phyloP scores from a whole-genome alignment of 495 filamentous ascomycete species.

The Xylaria telfairii region DNA sequence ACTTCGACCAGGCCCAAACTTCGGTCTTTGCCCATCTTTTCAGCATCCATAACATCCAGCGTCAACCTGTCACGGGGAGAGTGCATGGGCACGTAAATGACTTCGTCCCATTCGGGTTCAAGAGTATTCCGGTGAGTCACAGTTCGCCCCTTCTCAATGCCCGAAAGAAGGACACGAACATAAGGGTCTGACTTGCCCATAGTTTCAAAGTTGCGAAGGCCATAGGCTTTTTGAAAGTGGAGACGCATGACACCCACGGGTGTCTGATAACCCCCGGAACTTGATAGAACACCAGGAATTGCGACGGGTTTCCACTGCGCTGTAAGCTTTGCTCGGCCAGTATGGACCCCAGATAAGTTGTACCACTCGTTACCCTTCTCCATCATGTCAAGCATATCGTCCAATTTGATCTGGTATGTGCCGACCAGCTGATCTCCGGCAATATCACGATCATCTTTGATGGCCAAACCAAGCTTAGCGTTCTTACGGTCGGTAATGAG shows the following conservation, averaged over 20 bases:
- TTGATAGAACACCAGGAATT: slow-evolving; percentile 71
- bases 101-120: slow-evolving; percentile 94
- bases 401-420: slow-evolving; percentile 90
- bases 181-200: slow-evolving; percentile 98
- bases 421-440: slow-evolving; percentile 83
- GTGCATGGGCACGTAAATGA: slow-evolving; percentile 93
- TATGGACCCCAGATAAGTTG: slow-evolving; percentile 80
- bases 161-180: slow-evolving; percentile 83
- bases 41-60: slow-evolving; percentile 96
- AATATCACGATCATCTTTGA: slow-evolving; percentile 94
- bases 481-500: slow-evolving; percentile 90
- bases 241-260: slow-evolving; percentile 94
- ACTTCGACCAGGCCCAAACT: slow-evolving; percentile 81
- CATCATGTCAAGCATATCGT: slow-evolving; percentile 91
- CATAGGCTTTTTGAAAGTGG: slow-evolving; percentile 82
- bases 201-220: slow-evolving; percentile 90
- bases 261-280: slow-evolving; percentile 87
- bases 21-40: slow-evolving; percentile 86
- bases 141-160: slow-evolving; percentile 85
- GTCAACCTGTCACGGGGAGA: slow-evolving; percentile 80
- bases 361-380: slow-evolving; percentile 96
- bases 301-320: slow-evolving; percentile 95
- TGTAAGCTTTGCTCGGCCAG: slow-evolving; percentile 84
- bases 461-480: slow-evolving; percentile 84
- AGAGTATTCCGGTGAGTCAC: slow-evolving; percentile 97